Evolutionary conservation across 805 yeast species (phyloP).

Genomic region (Kluyveromyces starmeri): DNA sequence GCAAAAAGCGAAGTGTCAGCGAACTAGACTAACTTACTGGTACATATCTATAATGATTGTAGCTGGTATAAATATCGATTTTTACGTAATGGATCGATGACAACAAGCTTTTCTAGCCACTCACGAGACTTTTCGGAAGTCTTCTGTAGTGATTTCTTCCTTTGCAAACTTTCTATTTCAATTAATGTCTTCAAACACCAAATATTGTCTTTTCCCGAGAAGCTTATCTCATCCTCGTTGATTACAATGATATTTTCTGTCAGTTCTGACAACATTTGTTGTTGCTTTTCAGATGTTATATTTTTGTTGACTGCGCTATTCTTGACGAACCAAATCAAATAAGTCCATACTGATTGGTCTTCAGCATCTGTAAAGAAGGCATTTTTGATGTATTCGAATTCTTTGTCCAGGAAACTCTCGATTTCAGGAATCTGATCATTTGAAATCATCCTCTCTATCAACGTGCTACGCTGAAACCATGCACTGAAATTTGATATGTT

Average conservation of each 20-base stretch:
- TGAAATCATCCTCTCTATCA: constrained; percentile 47
- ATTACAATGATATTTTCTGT: constrained; percentile 47
- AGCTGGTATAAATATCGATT: constrained; percentile 45
- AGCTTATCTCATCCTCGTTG: constrained; percentile 64
- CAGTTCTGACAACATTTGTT: constrained; percentile 37
- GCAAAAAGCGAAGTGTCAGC: constrained; percentile 2
- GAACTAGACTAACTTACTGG: background rate
- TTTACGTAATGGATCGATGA: constrained; percentile 56
- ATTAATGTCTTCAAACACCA: constrained; percentile 70
- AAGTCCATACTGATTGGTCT: constrained; percentile 90
- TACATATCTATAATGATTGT: background rate
- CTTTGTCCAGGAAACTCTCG: constrained; percentile 38
- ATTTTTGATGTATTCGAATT: constrained; percentile 59
- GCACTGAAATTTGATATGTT: constrained; percentile 93
- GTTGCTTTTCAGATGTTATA: constrained; percentile 25
- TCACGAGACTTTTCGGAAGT: constrained; percentile 21
- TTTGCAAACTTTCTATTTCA: constrained; percentile 33
- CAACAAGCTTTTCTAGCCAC: constrained; percentile 35
- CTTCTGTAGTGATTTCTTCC: constrained; percentile 26
- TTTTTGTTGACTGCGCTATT: constrained; percentile 24
- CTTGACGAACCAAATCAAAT: constrained; percentile 67
- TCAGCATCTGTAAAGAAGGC: constrained; percentile 91
- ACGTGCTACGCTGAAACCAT: constrained; percentile 80
- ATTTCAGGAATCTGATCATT: constrained; percentile 17
- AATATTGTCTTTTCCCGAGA: constrained; percentile 49